Conservation (phyloP, 176 grass and related monocot genomes). For the Musa schizocarpa region DNA sequence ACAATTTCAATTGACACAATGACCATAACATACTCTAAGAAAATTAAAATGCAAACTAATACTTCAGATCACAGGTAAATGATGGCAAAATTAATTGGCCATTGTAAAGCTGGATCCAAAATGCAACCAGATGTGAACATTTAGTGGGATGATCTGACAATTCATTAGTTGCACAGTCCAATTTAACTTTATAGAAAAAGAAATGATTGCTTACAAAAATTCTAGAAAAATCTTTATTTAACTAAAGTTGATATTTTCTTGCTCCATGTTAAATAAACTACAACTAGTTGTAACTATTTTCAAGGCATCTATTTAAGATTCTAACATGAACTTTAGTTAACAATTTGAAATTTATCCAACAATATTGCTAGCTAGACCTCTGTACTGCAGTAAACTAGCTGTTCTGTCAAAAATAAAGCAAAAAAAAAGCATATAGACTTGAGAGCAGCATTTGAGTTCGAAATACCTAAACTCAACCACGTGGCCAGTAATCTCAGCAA, state of each 20-base stretch:
- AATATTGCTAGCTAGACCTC: too few species aligned
- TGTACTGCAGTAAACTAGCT: not conserved
- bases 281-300: not conserved
- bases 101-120: too few species aligned
- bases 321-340: not conserved
- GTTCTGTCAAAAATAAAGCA: not conserved
- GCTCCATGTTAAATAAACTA: not conserved
- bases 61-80: not conserved
- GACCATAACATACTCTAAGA: not conserved
- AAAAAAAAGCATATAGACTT: not conserved
- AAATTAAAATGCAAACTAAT: not conserved
- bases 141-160: too few species aligned
- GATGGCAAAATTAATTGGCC: too few species aligned
- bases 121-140: too few species aligned
- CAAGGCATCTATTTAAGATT: not conserved
- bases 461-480: constrained; percentile 88
- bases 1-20: constrained; percentile 1
- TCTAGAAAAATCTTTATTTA: not conserved
- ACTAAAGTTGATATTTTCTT: not conserved
- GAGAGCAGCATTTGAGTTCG: not conserved
- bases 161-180: not conserved
- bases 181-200: not conserved
- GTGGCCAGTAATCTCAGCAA: constrained; percentile 83
- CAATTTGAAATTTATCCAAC: too few species aligned
- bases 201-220: not conserved